Base-by-base conservation (phyloP, 192 early-diverging fungal genomes). In the Ambispora gerdemannii region DNA sequence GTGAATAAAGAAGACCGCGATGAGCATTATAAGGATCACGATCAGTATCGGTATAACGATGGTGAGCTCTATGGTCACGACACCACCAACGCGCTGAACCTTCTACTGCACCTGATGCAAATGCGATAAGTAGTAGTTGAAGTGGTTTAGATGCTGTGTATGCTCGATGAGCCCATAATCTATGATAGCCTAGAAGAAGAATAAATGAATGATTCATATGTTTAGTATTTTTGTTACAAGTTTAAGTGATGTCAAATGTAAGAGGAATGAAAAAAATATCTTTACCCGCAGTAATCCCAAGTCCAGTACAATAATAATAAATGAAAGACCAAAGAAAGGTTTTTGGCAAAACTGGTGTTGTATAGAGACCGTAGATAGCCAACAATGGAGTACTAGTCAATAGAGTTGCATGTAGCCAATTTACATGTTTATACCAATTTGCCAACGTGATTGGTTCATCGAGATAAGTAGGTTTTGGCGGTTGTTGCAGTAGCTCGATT, bases 11-110 rank as follows among this genome's bases (percentile, higher is more conserved):
- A 68, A 93, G 81, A 36, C 92, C 92, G 67, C 88, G 79, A 36
- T 89, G 82, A 24, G 92, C 92, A 59, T 84, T 80, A 79, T 94
- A 94, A 20, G 92, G 92, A 68, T 92, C 93, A 80, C 83, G 83
- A 56, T 88, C 82, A 15, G 91, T 91, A 75, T 94, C 92, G 27
- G 92, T 94, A 76, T 88, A 94, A 53, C 92, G 82, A 81, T 94
- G 93, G 74, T 94, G 93, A 66, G 90, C 89, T 63, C 93, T 89
- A 76, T 94, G 93, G 35, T 89, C 88, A 31, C 93, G 83, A 20
- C 81, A 84, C 93, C 93, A 94, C 93, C 93, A 94, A 50, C 88
- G 84, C 67, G 92, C 87, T 55, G 90, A 91, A 61, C 93, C 93
- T 74, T 94, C 83, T 6, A 93, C 86, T 7, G 93, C 88, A 43